These are phyloP conservation scores for Pseudoturritis turrita DNA, from an alignment of 345 rosid species.

Conservation along the genomic window DNA sequence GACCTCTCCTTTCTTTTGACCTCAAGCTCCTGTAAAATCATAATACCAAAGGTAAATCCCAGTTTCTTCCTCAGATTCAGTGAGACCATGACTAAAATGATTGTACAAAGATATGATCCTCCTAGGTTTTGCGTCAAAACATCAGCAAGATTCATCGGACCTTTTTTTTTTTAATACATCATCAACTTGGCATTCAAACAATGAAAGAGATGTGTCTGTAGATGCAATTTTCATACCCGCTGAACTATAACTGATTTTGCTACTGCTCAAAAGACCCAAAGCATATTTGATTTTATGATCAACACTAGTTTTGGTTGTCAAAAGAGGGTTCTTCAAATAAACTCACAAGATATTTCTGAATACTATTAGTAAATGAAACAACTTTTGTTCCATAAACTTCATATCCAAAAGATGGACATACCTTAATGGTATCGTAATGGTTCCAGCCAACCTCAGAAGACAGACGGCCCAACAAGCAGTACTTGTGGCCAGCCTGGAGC, in stretches of 20 bases:
- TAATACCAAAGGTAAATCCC: not conserved
- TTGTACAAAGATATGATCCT: not conserved
- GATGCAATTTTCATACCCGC: not conserved
- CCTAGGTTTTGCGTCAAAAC: not conserved
- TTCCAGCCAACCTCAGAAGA: conserved; percentile 92
- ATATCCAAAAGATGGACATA: conserved; percentile 16
- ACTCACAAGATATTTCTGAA: not conserved
- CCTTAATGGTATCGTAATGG: conserved; percentile 80
- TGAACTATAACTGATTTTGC: not conserved
- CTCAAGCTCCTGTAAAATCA: conserved; percentile 63
- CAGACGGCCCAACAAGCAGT: conserved; percentile 66
- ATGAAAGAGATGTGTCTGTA: too few relatives aligned
- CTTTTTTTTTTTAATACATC: not conserved
- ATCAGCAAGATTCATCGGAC: not conserved
- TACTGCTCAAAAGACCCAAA: not conserved
- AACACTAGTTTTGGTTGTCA: not conserved
- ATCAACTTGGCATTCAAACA: not conserved
- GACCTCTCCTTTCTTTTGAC: conserved; percentile 76
- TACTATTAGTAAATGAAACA: not conserved
- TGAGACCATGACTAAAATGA: not conserved
- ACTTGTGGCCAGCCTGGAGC: conserved; percentile 82
- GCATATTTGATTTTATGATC: not conserved
- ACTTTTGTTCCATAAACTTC: not conserved
- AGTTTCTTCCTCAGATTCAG: not conserved
- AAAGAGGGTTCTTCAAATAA: not conserved